Base-by-base conservation (phyloP, 805 yeast genomes). In the Yamadazyma ubonensis region DNA sequence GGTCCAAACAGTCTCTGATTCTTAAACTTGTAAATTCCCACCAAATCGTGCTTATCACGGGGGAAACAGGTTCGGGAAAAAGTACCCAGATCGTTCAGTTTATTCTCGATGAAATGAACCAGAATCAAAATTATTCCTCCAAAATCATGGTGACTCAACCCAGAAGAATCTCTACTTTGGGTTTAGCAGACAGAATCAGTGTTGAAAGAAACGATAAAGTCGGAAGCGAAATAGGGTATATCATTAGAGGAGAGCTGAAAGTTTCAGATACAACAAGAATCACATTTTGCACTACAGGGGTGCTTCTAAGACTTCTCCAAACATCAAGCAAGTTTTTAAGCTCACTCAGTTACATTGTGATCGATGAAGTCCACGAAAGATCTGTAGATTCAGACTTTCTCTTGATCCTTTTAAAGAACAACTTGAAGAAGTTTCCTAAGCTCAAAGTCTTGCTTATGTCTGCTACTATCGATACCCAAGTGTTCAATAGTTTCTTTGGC, bases 1-100 rank as follows among this genome's bases (percentile, higher is more conserved):
- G 96, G 95, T 58, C 66, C 10, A 84, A 81, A 54, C 72, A 68
- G 38, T 61, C 73, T 0, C 70, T 75, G 5, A 69, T 91, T 28
- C 71, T 86, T 2, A 51, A 74, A 0, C 63, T 79, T 3, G 78
- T 91, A 3, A 67, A 71, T 20, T 44, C 67, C 0, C 76, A 85
- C 54, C 78, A 78, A 46, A 84, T 88, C 4, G 79, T 86, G 6
- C 63, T 91, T 23, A 75, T 91, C 26, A 91, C 98, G 2, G 99
- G 98, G 58, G 99, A 93, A 58, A 91, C 98, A 0, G 98, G 98
- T 51, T 90, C 97, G 1, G 98, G 98, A 50, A 91, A 91, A 55
- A 87, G 96, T 1, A 91, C 99, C 0, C 99, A 91, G 57, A 79
- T 87, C 4, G 96, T 88, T 5, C 99, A 91, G 58, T 91, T 89